Base-by-base conservation (phyloP, 139 green algal species). In the Trebouxia sp. region DNA sequence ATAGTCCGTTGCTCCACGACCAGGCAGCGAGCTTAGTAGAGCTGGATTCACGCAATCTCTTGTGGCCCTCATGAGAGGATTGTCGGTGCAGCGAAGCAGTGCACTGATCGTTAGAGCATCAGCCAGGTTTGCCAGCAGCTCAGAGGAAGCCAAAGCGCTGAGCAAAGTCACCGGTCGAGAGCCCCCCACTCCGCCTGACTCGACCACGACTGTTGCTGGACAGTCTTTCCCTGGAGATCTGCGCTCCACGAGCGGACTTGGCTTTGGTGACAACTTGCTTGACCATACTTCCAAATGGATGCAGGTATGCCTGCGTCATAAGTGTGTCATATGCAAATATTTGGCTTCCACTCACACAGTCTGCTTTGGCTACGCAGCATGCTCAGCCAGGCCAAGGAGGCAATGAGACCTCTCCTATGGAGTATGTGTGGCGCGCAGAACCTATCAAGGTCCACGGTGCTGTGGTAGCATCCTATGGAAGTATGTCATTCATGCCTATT, bases 251-350 rank as follows among this genome's bases (percentile, higher is more conserved):
- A 94, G 86, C 28, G 94, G 89, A 6, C 87, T 98, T 12, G 90
- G 91, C 37, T 28, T 92, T 10, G 92, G 92, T 10, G 94, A 98
- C 58, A 92, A 91, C 35, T 85, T 96, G 15, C 84, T 81, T 7
- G 91, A 81, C 37, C 94, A 98, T 87, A 98, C 93, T 14, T 82
- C 65, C 30, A 98, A 98, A 78, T 98, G 94, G 94, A 83, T 97
- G 48, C 86, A 95, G 87, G 92, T 91, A 56, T 53, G 42, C 1
- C 17, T 65, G 45, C 58, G 30, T 65, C 41, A 50, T 48, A 51
- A 50, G 17, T 47, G 43, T 32, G 55, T 32, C 22, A 15, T 79
- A 80, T 58, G 22, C 24, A 20, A 43, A 70, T 66, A 35, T 14
- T 43, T 15, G 42, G 0, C 47, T 24, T 14, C 66, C 22, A 50